Base-by-base conservation (phyloP, 2,329 filamentous ascomycete genomes). In the Diaporthe citriasiana region DNA sequence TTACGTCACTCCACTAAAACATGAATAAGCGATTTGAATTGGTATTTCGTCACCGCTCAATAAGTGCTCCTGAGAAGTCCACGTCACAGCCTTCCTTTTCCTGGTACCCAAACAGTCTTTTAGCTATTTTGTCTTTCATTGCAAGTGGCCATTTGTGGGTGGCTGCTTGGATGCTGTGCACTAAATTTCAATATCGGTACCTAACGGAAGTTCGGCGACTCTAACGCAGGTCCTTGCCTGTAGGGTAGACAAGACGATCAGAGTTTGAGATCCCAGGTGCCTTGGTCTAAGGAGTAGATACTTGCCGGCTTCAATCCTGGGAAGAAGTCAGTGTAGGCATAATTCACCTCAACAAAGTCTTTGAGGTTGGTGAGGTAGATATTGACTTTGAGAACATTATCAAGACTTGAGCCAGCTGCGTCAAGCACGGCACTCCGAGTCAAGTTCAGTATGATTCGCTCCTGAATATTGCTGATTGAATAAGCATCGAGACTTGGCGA, bases 241-340 rank as follows among this genome's bases (percentile, higher is more conserved):
- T 27, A 40, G 22, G 6, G n/a, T 27, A 40, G 22, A 5, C 35
- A 25, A 22, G 35, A 40, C 3, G 13, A 10, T 59, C 10, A 59
- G 35, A 38, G 6, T 19, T 40, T 8, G 12, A 10, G 33, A 40
- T 40, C 22, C 0, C 33, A 59, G 25, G 12, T 4, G 35, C 35
- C 17, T 1, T 40, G 33, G 2, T 40, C 2, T 35, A 59, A 27
- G 35, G n/a, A n/a, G n/a, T n/a, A 1, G n/a, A n/a, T 59, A 59
- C 56, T 59, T 59, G 22, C 33, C 56, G 56, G 35, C 56, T 59
- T 59, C 56, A 59, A 9, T 25, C 35, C 13, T 40, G 56, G 56
- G 22, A 59, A 59, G n/a, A 59, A 59, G 25, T 35, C 7, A 42
- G n/a, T 40, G 15, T 60, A 60, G n/a, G n/a, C 56, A 4, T 59